Conservation (phyloP, 371 early-diverging fungal species). For the Mortierella sp. region DNA sequence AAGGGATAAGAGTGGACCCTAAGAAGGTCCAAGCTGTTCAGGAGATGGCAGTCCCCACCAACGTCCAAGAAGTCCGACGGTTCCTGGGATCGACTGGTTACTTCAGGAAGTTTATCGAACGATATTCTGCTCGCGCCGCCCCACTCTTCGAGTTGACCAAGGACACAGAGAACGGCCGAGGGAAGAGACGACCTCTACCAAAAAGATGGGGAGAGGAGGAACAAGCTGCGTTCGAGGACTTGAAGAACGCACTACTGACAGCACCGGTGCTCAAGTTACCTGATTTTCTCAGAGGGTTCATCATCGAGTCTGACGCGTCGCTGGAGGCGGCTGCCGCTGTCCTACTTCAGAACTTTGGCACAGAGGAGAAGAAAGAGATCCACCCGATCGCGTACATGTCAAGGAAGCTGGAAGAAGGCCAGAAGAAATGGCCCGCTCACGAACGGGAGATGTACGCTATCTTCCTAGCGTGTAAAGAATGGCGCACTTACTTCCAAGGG, state of each 20-base stretch:
- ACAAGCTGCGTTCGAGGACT: constrained; percentile 23
- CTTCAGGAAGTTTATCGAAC: constrained; percentile 28
- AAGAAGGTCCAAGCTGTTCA: too few species aligned
- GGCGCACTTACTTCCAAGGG: constrained; percentile 12
- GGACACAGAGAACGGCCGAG: too few species aligned
- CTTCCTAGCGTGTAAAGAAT: constrained; percentile 4
- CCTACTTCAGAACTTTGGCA: constrained; percentile 43
- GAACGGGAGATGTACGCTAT: constrained; percentile 12
- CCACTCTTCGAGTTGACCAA: too few species aligned
- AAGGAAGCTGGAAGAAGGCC: background rate
- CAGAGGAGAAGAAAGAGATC: background rate
- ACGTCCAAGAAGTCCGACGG: constrained; percentile 50
- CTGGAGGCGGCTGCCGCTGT: constrained; percentile 52
- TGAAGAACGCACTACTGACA: constrained; percentile 3
- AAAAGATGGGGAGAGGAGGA: background rate
- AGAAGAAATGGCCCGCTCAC: constrained; percentile 8
- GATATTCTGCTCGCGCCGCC: too few species aligned
- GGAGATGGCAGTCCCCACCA: constrained; percentile 53
- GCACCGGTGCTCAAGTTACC: constrained; percentile 30
- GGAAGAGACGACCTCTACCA: constrained; percentile 7
- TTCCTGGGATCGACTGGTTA: constrained; percentile 53
- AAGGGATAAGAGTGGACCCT: too few species aligned
- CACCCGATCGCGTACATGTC: constrained; percentile 11
- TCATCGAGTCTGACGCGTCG: constrained; percentile 55
- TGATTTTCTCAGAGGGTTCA: constrained; percentile 28